Evolutionary conservation across 23 red algal genomes (phyloP).

Genomic region (Gracilaria gracilis): DNA sequence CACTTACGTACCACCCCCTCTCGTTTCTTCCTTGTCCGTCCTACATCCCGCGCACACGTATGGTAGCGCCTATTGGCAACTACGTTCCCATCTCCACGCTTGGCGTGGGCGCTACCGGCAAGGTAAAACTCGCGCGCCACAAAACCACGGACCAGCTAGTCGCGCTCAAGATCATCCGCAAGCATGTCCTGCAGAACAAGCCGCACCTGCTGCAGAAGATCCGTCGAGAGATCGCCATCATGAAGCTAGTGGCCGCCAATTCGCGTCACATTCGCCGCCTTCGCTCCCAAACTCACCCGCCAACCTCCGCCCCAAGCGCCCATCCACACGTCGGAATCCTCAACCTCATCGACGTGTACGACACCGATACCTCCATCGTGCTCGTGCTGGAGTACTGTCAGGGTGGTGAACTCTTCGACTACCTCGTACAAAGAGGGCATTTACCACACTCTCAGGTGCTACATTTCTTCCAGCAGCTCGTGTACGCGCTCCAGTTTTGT

Average conservation of each 20-base stretch:
- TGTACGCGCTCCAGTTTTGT: slow-evolving; percentile 69
- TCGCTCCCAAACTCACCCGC: no score
- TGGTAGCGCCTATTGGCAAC: neutral
- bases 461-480: slow-evolving; percentile 80
- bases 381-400: slow-evolving; percentile 91
- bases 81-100: slow-evolving; percentile 59
- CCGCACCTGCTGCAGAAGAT: slow-evolving; percentile 84
- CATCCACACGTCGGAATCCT: slow-evolving; percentile 43
- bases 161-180: slow-evolving; percentile 94
- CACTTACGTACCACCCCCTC: no score
- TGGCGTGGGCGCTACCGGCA: slow-evolving; percentile 75
- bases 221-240: slow-evolving; percentile 95
- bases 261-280: neutral
- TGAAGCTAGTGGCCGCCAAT: slow-evolving; percentile 73
- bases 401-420: slow-evolving; percentile 91
- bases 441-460: slow-evolving; percentile 69
- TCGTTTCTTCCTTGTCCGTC: neutral
- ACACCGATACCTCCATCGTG: slow-evolving; percentile 56
- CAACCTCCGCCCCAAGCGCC: neutral
- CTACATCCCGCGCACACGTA: neutral
- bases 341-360: slow-evolving; percentile 79
- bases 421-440: slow-evolving; percentile 63
- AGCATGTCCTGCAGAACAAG: slow-evolving; percentile 77
- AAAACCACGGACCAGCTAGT: slow-evolving; percentile 67
- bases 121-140: slow-evolving; percentile 96